These are phyloP conservation scores for Fusarium luffae DNA, from an alignment of 2,329 filamentous ascomycete species.

Conservation along the genomic window DNA sequence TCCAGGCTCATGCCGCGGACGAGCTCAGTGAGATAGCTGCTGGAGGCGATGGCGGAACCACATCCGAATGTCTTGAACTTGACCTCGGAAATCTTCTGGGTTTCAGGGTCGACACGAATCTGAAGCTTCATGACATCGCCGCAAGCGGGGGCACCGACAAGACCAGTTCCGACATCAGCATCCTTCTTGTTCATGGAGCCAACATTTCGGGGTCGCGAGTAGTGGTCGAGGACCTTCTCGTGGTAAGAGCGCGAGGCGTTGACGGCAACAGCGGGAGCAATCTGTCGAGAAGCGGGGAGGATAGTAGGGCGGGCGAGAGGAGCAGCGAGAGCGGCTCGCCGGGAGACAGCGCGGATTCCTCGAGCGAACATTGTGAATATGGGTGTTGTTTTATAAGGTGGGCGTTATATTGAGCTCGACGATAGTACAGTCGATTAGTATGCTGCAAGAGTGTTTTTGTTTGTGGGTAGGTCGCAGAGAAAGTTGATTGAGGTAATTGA, in stretches of 20 bases:
- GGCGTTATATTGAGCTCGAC: conserved; percentile 14
- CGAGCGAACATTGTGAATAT: conserved; percentile 59
- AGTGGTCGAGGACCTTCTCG: conserved; percentile 65
- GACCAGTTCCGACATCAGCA: conserved; percentile 85
- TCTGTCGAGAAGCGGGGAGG: conserved; percentile 54
- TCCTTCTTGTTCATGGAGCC: conserved; percentile 77
- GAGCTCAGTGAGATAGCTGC: conserved; percentile 92
- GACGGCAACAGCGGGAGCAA: conserved; percentile 54
- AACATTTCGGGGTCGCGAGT: conserved; percentile 65
- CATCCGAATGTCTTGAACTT: conserved; percentile 99
- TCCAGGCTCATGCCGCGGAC: conserved; percentile 95
- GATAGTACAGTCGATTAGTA: conserved; percentile 3
- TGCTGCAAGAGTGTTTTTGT: background rate
- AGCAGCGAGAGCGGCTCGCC: conserved; percentile 56
- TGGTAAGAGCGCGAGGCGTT: conserved; percentile 61
- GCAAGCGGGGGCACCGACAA: conserved; percentile 89
- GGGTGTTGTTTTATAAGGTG: conserved; percentile 4
- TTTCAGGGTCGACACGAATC: conserved; percentile 88
- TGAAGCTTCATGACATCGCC: conserved; percentile 87
- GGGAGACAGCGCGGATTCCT: conserved; percentile 57
- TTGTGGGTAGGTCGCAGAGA: conserved; percentile 15
- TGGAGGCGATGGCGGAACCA: conserved; percentile 92
- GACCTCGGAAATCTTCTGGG: conserved; percentile 90
- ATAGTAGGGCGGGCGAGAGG: conserved; percentile 53
- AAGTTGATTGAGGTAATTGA: background rate